phyloP scores from a whole-genome alignment of 164 flowering plant species.

The Magnolia sinica region DNA sequence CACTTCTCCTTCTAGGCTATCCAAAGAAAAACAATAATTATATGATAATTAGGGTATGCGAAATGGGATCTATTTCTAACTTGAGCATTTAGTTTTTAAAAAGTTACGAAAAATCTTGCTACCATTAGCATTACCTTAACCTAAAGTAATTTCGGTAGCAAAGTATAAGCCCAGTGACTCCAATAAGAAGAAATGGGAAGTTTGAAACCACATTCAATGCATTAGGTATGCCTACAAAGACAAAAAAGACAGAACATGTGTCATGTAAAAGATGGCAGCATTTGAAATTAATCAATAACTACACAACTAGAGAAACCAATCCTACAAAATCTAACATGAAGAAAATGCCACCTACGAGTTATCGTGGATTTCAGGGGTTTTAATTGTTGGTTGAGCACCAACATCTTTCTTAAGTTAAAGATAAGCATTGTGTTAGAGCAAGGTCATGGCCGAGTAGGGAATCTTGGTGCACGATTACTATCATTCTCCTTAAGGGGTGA shows the following conservation, averaged over 20 bases:
- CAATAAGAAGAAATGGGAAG: conserved; percentile 79
- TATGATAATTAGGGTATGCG: not conserved
- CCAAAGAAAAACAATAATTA: not conserved
- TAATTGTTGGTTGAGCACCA: not conserved
- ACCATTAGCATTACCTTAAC: conserved; percentile 49
- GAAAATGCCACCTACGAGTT: not conserved
- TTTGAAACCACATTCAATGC: conserved; percentile 80
- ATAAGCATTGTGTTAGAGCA: not conserved
- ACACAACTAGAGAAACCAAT: not conserved
- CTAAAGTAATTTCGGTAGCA: conserved; percentile 64
- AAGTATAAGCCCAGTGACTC: conserved; percentile 74
- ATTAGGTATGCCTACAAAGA: conserved; percentile 87
- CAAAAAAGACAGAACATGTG: not conserved
- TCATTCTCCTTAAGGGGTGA: not conserved
- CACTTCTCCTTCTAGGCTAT: conserved; percentile 80
- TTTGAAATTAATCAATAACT: not conserved
- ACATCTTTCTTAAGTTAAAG: not conserved
- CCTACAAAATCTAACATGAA: not conserved
- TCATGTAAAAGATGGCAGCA: not conserved
- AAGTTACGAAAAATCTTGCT: not conserved
- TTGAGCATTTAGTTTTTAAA: not conserved
- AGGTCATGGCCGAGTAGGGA: not conserved
- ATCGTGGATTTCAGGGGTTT: not conserved
- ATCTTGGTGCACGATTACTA: not conserved
- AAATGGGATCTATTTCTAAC: conserved; percentile 3